phyloP scores from a whole-genome alignment of 192 early-diverging fungal species.

The Allomyces arbusculus region DNA sequence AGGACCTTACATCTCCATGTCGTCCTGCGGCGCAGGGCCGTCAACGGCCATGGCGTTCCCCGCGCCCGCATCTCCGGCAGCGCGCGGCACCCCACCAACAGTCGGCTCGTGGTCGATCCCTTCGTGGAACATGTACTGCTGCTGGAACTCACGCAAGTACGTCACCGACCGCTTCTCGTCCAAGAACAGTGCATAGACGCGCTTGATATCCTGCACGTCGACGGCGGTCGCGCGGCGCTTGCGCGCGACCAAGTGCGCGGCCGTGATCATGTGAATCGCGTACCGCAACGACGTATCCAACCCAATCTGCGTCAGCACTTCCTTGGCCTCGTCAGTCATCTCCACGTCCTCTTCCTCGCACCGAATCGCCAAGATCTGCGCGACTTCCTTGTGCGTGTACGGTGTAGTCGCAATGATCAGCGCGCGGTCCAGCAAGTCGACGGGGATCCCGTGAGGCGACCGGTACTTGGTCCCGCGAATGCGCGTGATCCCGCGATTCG shows the following conservation, averaged over 20 bases:
- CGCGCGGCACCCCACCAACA: too few relatives aligned
- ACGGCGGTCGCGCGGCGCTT: constrained; percentile 74
- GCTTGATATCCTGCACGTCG: constrained; percentile 81
- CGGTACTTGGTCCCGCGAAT: constrained; percentile 93
- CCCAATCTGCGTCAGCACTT: constrained; percentile 73
- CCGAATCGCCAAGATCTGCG: constrained; percentile 71
- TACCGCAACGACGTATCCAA: constrained; percentile 83
- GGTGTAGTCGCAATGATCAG: constrained; percentile 85
- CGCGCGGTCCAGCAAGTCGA: constrained; percentile 85
- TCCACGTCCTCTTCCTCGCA: constrained; percentile 88
- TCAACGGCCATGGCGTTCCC: too few relatives aligned
- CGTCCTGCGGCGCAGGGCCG: too few relatives aligned
- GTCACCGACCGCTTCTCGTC: constrained; percentile 93
- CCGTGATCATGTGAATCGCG: constrained; percentile 93
- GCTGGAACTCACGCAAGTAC: constrained; percentile 82
- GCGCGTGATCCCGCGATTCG: constrained; percentile 85
- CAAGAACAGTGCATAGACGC: constrained; percentile 85
- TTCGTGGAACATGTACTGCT: constrained; percentile 84
- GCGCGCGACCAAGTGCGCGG: constrained; percentile 67
- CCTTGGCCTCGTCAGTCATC: constrained; percentile 66
- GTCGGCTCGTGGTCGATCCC: not conserved
- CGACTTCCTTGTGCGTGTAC: constrained; percentile 67
- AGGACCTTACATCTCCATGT: too few relatives aligned
- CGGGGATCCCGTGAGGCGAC: constrained; percentile 90
- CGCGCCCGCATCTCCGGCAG: too few relatives aligned